phyloP scores from a whole-genome alignment of 2,329 filamentous ascomycete species.

The Colletotrichum sidae region DNA sequence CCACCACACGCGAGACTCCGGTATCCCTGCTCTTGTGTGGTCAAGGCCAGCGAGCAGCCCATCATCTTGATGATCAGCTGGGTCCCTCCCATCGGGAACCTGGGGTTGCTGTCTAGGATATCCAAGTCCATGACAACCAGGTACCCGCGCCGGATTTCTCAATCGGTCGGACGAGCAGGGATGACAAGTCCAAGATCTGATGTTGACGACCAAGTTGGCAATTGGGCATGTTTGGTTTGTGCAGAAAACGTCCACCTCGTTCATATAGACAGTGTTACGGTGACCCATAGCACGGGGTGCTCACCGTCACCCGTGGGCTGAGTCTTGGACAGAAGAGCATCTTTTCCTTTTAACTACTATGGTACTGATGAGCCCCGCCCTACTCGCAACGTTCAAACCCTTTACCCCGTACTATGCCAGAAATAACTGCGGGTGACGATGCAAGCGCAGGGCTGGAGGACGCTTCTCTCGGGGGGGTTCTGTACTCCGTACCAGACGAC shows the following conservation, averaged over 20 bases:
- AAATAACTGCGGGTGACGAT: conserved; percentile 2
- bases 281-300: conserved; percentile 15
- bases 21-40: conserved; percentile 27
- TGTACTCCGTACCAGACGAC: conserved; percentile 10
- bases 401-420: conserved; percentile 5
- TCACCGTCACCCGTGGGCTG: conserved; percentile 15
- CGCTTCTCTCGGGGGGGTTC: conserved; percentile 1
- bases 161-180: conserved; percentile 22
- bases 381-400: conserved; percentile 1
- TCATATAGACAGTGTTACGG: conserved; percentile 34
- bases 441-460: conserved; percentile 7
- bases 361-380: conserved; percentile 9
- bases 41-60: not conserved
- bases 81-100: conserved; percentile 21
- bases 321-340: not conserved
- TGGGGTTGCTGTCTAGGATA: conserved; percentile 29
- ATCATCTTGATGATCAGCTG: conserved; percentile 19
- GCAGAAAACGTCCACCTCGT: conserved; percentile 7
- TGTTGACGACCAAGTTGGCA: conserved; percentile 12
- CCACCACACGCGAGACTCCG: conserved; percentile 1
- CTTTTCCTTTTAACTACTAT: not conserved
- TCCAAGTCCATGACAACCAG: conserved; percentile 21
- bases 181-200: conserved; percentile 19
- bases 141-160: conserved; percentile 15
- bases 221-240: not conserved